phyloP scores from a whole-genome alignment of 2,329 filamentous ascomycete genomes.

The Pseudocercospora crystallina region DNA sequence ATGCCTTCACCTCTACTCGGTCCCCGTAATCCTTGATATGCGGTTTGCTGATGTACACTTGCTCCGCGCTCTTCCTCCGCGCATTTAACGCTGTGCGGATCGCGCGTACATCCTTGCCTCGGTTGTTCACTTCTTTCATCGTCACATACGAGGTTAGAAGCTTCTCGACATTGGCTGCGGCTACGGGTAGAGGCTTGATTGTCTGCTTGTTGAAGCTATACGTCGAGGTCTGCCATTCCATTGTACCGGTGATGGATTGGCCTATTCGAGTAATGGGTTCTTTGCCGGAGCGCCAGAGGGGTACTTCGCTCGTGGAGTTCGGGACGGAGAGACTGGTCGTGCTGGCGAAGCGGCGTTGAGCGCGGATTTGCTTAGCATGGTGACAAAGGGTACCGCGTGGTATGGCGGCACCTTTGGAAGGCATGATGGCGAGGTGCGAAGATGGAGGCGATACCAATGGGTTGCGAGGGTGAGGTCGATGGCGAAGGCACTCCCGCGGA shows the following conservation, averaged over 20 bases:
- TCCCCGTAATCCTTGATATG: conserved; percentile 29
- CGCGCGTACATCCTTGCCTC: conserved; percentile 20
- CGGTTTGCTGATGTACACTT: conserved; percentile 26
- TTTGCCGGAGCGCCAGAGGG: conserved; percentile 19
- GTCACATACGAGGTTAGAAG: conserved; percentile 27
- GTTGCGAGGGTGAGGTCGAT: too few species aligned
- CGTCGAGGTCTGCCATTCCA: conserved; percentile 30
- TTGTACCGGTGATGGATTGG: conserved; percentile 23
- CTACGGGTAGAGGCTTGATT: conserved; percentile 24
- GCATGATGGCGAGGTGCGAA: conserved; percentile 3
- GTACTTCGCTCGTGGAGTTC: conserved; percentile 4
- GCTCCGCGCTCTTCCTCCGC: conserved; percentile 24
- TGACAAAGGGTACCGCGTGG: conserved; percentile 14
- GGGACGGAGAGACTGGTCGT: conserved; percentile 9
- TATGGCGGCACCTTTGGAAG: conserved; percentile 10
- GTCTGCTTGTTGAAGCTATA: conserved; percentile 30
- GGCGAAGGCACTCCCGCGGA: too few species aligned
- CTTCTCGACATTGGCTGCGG: conserved; percentile 24
- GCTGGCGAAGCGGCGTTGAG: conserved; percentile 11
- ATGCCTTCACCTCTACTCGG: conserved; percentile 25
- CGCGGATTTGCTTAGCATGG: conserved; percentile 16
- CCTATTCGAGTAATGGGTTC: conserved; percentile 19
- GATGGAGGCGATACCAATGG: background rate
- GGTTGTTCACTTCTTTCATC: conserved; percentile 21
- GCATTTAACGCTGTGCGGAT: conserved; percentile 22